Base-by-base conservation (phyloP, 2,329 filamentous ascomycete species). In the Pseudocercospora cruenta region DNA sequence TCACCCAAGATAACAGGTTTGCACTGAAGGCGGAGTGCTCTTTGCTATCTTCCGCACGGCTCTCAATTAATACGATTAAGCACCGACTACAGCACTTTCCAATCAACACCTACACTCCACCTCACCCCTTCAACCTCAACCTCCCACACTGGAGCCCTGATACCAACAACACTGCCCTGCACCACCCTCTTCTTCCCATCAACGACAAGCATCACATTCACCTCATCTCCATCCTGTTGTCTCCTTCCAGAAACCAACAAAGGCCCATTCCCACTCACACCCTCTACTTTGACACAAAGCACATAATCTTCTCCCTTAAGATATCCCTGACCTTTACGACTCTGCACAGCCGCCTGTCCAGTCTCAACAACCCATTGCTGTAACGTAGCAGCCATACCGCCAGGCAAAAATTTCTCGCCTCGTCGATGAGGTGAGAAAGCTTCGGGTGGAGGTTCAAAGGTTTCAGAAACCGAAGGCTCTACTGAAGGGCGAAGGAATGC, bases 341-440 rank as follows among this genome's bases (percentile, higher is more conserved):
- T 72, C 21, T 72, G 70, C 19, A 66, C 66, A 53, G 74, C 75
- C 47, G 63, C 65, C 60, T 76, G 74, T 9, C 76, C 77, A 3
- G 74, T 68, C 60, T 85, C 83, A 16, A 86, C 74, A 12, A 87
- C 76, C 84, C 84, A 87, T 16, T 79, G 76, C 58, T 83, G 80
- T 31, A 86, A 73, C 57, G 80, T 82, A 0, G 80, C 78, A 2
- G 85, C 85, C 62, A 85, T 75, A 1, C 85, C 85, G 3, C 80
- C 79, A 1, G 80, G 75, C 0, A 85, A 54, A 67, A 83, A 86
- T 69, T 82, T 83, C 67, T 83, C 79, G 0, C 80, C 81, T 65
- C 81, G 81, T 26, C 83, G 79, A 55, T 83, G 82, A 1, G 85
- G 85, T 0, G 84, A 86, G 73, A 87, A 87, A 45, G 82, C 79